phyloP scores from a whole-genome alignment of 805 yeast species.

The Candida quercuum region DNA sequence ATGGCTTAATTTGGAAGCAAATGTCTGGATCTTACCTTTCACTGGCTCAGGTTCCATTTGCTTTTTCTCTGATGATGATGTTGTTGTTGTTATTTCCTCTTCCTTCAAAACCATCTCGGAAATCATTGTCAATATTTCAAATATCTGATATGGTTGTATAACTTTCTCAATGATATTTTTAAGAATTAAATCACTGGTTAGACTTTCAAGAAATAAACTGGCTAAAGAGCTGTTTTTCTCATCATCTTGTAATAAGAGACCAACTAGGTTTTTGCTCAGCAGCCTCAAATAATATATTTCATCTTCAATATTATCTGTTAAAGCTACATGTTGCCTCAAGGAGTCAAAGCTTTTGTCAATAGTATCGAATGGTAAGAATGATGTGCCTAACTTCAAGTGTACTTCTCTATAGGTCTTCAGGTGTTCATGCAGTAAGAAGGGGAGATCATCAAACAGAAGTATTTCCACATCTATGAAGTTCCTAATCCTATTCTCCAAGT shows the following conservation, averaged over 20 bases:
- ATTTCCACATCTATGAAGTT: conserved; percentile 30
- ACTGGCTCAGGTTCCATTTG: not conserved
- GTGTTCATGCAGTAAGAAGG: conserved; percentile 35
- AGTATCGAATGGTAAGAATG: conserved; percentile 26
- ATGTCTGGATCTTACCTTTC: conserved; percentile 1
- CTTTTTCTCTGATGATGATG: not conserved
- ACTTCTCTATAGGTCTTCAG: conserved; percentile 26
- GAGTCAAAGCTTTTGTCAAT: conserved; percentile 30
- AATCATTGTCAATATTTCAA: conserved; percentile 30
- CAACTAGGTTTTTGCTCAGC: conserved; percentile 30
- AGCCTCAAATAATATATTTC: conserved; percentile 29
- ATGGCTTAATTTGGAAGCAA: conserved; percentile 9
- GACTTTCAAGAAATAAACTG: conserved; percentile 30
- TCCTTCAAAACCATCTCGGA: conserved; percentile 10
- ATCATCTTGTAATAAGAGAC: conserved; percentile 34
- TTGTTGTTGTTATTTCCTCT: not conserved
- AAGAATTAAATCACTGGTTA: conserved; percentile 38
- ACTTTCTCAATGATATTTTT: conserved; percentile 37
- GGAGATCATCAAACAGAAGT: conserved; percentile 40
- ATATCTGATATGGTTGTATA: conserved; percentile 46
- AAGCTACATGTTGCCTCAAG: conserved; percentile 29
- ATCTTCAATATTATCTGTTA: conserved; percentile 23
- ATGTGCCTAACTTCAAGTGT: conserved; percentile 23
- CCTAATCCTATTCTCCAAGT: conserved; percentile 29
- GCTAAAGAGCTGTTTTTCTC: conserved; percentile 35